Evolutionary conservation across 345 rosid genomes (phyloP), one percentile per base, ranked within the genome.

Genomic region (Corchorus olitorius): DNA sequence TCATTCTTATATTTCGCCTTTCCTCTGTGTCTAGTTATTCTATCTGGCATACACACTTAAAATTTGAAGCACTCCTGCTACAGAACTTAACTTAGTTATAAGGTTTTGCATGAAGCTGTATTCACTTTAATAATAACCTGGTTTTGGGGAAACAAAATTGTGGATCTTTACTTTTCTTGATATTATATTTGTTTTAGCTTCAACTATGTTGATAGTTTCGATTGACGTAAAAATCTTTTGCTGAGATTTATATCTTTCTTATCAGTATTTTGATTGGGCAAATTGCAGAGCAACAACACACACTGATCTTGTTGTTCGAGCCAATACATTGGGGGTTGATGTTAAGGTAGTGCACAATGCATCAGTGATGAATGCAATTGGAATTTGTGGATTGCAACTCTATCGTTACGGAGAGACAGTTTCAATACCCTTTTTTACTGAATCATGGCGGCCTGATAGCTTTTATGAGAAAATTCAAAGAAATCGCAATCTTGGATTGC

Each of bases 351-450:
- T 97, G 54, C 94, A 89, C 82, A 94, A 97, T 82, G 98, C 98
- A 59, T 97, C 99, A 0, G 97, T 92, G 73, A 94, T 97, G 97
- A 97, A 92, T 81, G 99, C 97, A 0, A 80, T 97, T 67, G 97
- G 97, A 80, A 81, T 90, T 56, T 94, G 99, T 76, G 98, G 97
- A 43, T 76, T 97, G 81, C 98, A 97, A 76, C 91, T 97, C 59
- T 92, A 97, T 77, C 97, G 85, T 48, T 97, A 92, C 66, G 99
- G 99, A 43, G 97, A 97, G 86, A 94, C 97, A 4, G 86, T 97
- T 75, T 94, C 98, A 0, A 83, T 94, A 52, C 98, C 98, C 0
- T 94, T 97, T 79, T 97, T 94, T 43, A 92, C 92, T 0, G 93
- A 97, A 80, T 84, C 86, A 41, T 94, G 98, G 99, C 89, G 91